These are phyloP conservation scores for Phascolomyces articulosus DNA, from an alignment of 371 early-diverging fungal species.

Conservation along the genomic window DNA sequence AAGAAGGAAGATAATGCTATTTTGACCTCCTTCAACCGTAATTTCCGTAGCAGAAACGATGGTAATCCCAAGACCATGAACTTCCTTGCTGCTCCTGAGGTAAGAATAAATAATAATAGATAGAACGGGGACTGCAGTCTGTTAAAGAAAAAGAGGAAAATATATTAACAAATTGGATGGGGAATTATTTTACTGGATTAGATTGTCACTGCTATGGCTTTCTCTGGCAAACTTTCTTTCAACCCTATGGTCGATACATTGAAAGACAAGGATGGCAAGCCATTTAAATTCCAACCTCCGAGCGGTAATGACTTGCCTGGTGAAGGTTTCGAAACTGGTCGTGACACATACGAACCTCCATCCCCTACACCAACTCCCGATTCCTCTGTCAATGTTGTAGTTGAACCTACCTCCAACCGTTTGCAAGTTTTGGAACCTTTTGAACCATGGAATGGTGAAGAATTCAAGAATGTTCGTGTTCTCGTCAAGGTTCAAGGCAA, in stretches of 20 bases:
- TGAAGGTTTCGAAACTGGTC: slow-evolving; percentile 85
- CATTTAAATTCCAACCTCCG: slow-evolving; percentile 84
- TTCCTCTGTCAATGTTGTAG: slow-evolving; percentile 59
- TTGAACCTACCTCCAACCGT: slow-evolving; percentile 77
- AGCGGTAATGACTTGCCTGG: slow-evolving; percentile 85
- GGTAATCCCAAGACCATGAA: slow-evolving; percentile 93
- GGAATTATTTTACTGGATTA: slow-evolving; percentile 12
- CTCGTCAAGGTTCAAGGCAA: slow-evolving; percentile 95
- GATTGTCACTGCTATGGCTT: slow-evolving; percentile 93
- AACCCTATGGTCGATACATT: slow-evolving; percentile 91
- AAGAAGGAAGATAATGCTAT: slow-evolving; percentile 84
- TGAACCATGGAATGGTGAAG: slow-evolving; percentile 77
- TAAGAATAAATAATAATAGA: slow-evolving; percentile 13
- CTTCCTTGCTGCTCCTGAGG: slow-evolving; percentile 94
- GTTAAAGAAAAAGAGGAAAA: background rate
- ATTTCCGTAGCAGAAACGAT: slow-evolving; percentile 96
- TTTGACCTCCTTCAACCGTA: slow-evolving; percentile 95
- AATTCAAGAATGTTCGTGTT: slow-evolving; percentile 75
- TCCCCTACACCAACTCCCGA: slow-evolving; percentile 65
- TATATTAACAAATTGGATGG: background rate
- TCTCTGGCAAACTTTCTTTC: slow-evolving; percentile 87
- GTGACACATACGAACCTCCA: slow-evolving; percentile 61
- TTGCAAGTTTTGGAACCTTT: slow-evolving; percentile 90
- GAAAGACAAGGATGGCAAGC: slow-evolving; percentile 67
- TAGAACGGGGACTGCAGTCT: too few relatives aligned